These are phyloP conservation scores for Alternaria brassicae DNA, from an alignment of 2,329 filamentous ascomycete species.

Conservation along the genomic window DNA sequence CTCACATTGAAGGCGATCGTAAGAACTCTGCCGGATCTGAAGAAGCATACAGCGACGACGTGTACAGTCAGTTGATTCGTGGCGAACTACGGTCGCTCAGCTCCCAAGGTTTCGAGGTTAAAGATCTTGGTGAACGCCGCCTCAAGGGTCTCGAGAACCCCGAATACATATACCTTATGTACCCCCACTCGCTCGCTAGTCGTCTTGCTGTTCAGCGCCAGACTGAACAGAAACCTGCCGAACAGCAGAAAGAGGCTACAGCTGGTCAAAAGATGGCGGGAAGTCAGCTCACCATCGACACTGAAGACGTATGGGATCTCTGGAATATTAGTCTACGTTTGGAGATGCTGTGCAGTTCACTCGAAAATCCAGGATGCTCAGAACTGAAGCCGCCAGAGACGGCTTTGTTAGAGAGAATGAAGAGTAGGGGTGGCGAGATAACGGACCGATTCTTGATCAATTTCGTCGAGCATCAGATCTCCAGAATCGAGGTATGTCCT, in stretches of 20 bases:
- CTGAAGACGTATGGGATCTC: slow-evolving; percentile 84
- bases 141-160: slow-evolving; percentile 97
- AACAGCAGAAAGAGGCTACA: slow-evolving; percentile 48
- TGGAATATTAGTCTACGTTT: slow-evolving; percentile 89
- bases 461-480: slow-evolving; percentile 94
- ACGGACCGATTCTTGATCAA: slow-evolving; percentile 87
- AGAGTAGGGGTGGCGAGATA: slow-evolving; percentile 78
- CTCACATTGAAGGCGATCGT: slow-evolving; percentile 84
- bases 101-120: slow-evolving; percentile 93
- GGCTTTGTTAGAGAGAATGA: slow-evolving; percentile 78
- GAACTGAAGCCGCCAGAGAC: slow-evolving; percentile 81
- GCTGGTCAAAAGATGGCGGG: slow-evolving; percentile 69
- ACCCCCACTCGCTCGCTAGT: slow-evolving; percentile 85
- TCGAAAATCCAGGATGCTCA: slow-evolving; percentile 73
- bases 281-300: slow-evolving; percentile 77
- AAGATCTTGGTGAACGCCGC: slow-evolving; percentile 93
- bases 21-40: slow-evolving; percentile 72
- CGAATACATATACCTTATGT: slow-evolving; percentile 93
- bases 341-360: slow-evolving; percentile 88
- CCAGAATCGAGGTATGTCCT: slow-evolving; percentile 84
- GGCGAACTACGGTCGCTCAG: slow-evolving; percentile 86
- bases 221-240: slow-evolving; percentile 51
- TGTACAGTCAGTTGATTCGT: slow-evolving; percentile 76
- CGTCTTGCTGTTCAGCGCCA: slow-evolving; percentile 75
- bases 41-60: slow-evolving; percentile 77